Evolutionary conservation across 2,329 filamentous ascomycete genomes (phyloP).

Genomic region (Colletotrichum coccodes): DNA sequence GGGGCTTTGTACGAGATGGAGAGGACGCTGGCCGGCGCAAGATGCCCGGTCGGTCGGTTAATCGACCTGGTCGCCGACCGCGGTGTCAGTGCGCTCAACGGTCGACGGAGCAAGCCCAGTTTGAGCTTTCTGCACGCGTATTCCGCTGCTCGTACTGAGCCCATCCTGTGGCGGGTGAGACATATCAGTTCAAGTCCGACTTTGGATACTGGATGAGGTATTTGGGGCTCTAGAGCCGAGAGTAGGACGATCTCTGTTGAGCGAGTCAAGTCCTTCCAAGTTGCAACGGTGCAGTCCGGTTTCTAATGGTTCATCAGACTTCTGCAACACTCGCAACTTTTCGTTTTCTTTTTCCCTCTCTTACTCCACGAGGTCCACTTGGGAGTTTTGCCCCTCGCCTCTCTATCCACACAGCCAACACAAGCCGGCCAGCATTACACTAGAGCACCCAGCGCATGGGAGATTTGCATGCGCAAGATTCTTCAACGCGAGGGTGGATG

Average conservation of each 20-base stretch:
- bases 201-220: background rate
- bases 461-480: conserved; percentile 14
- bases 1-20: background rate
- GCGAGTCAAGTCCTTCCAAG: conserved; percentile 12
- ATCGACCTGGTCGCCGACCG: background rate
- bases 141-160: background rate
- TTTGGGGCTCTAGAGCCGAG: background rate
- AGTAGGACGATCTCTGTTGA: background rate
- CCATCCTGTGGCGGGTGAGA: background rate
- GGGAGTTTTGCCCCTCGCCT: conserved; percentile 7
- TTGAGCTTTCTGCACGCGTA: background rate
- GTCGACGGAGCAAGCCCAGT: background rate
- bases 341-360: background rate
- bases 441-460: conserved; percentile 1
- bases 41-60: conserved; percentile 12
- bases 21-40: conserved; percentile 4
- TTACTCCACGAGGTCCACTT: conserved; percentile 23
- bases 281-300: background rate
- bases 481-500: conserved; percentile 2
- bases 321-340: conserved; percentile 10
- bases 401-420: conserved; percentile 15
- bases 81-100: background rate
- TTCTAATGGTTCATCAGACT: background rate
- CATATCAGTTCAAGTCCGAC: background rate
- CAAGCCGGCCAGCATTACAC: background rate